Evolutionary conservation across 1,284 basidiomycete species (phyloP), one percentile per base, ranked within the genome.

Genomic region (Pseudomicrostroma phylloplanum): DNA sequence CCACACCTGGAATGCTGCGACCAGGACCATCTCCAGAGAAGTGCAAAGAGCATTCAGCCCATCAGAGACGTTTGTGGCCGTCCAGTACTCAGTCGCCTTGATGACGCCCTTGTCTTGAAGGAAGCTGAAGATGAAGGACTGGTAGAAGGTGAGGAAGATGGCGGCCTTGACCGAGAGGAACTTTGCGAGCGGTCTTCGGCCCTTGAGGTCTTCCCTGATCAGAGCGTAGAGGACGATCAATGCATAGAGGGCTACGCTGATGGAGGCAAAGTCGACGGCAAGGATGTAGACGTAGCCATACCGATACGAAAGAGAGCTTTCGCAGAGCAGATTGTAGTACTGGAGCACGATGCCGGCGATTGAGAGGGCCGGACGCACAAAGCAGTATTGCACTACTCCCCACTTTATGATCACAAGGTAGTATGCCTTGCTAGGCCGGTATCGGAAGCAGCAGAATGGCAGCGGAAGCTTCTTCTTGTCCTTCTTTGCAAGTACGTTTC

Each of bases 11-110:
- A 88, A 81, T 0, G 79, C 65, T 8, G 89, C 83, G 77, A 92
- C 91, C 75, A 91, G 82, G 42, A 92, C 86, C 90, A 89, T 88
- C 83, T 93, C 91, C 54, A 92, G 85, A 66, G 88, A 89, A 15
- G 86, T 91, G 13, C 88, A 82, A 15, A 94, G 82, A 0, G 91
- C 90, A 64, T 86, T 89, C 41, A 93, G 78, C 0, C 91, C 91
- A 66, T 93, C 85, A 1, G 89, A 84, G 60, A 93, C 77, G 64
- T 81, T 81, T 2, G 72, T 72, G 12, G 77, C 19, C 2, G 71
- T 88, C 91, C 91, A 92, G 73, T 87, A 91, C 60, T 84, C 54
- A 0, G 89, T 56, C 1, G 62, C 42, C 85, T 75, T 71, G 66
- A 82, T 80, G 26, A 80, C 74, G 25, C 71, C 71, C 55, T 81